phyloP scores from a whole-genome alignment of 192 early-diverging fungal species.

The Coemansia umbellata region DNA sequence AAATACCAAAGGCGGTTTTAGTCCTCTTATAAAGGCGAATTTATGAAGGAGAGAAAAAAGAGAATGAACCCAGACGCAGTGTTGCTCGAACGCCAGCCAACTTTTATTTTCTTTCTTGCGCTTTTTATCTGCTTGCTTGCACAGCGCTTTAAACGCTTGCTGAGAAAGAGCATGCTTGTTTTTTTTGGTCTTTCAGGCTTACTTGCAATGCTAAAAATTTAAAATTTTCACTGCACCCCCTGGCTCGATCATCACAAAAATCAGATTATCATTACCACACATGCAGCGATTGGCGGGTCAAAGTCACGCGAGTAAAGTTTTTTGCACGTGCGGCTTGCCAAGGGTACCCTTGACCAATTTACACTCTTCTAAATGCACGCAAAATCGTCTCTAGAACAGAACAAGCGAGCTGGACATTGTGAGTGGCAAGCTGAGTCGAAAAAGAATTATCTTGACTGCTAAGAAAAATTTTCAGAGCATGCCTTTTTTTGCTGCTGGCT shows the following conservation, averaged over 20 bases:
- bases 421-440: no score
- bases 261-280: slow-evolving; percentile 18
- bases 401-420: no score
- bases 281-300: slow-evolving; percentile 10
- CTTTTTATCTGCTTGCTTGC: neutral
- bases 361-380: no score
- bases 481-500: no score
- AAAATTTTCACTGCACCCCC: slow-evolving; percentile 38
- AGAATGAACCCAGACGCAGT: slow-evolving; percentile 5
- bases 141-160: no score
- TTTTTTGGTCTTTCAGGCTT: neutral
- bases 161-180: no score
- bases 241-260: slow-evolving; percentile 14
- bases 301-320: slow-evolving; percentile 38
- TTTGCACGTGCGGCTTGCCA: slow-evolving; percentile 23
- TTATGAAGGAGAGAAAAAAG: slow-evolving; percentile 12
- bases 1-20: neutral
- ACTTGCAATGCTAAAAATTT: neutral
- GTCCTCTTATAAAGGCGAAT: slow-evolving; percentile 7
- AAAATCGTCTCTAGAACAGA: no score
- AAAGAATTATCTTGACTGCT: no score
- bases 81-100: neutral
- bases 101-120: neutral
- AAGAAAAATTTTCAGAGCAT: no score
- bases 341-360: slow-evolving; percentile 19